A percentile compares a stretch with the other conserved stretches of the same genome.
Conservation (phyloP, 768 basidiomycete genomes). For the Tylopilus sp. region DNA sequence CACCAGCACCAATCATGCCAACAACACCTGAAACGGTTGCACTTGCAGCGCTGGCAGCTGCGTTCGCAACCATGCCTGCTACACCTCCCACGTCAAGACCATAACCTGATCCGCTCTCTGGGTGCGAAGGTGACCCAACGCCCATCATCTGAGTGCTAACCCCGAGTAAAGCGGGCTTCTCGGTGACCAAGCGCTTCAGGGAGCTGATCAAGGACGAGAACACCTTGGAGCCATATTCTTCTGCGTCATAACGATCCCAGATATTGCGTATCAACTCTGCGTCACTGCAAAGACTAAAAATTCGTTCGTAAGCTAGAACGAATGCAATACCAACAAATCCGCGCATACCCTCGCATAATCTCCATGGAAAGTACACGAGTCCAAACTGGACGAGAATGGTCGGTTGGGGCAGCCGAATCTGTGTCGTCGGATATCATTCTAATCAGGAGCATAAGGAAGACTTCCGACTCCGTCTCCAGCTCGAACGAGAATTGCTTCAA, state of each 20-base stretch:
- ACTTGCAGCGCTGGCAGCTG: conserved; percentile 77
- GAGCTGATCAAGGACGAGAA: conserved; percentile 78
- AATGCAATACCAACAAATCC: background rate
- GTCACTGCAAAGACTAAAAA: conserved; percentile 67
- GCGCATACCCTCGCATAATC: conserved; percentile 74
- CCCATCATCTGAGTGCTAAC: conserved; percentile 79
- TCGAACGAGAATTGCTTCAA: conserved; percentile 87
- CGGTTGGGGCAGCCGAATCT: conserved; percentile 23
- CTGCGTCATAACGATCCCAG: conserved; percentile 75
- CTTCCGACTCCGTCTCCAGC: conserved; percentile 79
- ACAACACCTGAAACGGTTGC: conserved; percentile 82
- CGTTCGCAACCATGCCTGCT: conserved; percentile 80
- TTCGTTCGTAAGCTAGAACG: conserved; percentile 1
- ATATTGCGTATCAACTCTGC: conserved; percentile 72
- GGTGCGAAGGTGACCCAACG: conserved; percentile 51
- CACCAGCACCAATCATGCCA: conserved; percentile 75
- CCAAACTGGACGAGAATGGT: conserved; percentile 64
- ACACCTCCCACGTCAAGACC: conserved; percentile 63
- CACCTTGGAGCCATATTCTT: conserved; percentile 59
- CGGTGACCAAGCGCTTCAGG: conserved; percentile 82
- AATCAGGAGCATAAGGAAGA: conserved; percentile 76
- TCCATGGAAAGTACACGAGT: conserved; percentile 91
- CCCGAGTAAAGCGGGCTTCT: conserved; percentile 84
- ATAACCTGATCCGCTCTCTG: conserved; percentile 36
- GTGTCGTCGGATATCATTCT: conserved; percentile 57